Evolutionary conservation across 2,329 filamentous ascomycete species (phyloP).

Genomic region (Beauveria varroae): DNA sequence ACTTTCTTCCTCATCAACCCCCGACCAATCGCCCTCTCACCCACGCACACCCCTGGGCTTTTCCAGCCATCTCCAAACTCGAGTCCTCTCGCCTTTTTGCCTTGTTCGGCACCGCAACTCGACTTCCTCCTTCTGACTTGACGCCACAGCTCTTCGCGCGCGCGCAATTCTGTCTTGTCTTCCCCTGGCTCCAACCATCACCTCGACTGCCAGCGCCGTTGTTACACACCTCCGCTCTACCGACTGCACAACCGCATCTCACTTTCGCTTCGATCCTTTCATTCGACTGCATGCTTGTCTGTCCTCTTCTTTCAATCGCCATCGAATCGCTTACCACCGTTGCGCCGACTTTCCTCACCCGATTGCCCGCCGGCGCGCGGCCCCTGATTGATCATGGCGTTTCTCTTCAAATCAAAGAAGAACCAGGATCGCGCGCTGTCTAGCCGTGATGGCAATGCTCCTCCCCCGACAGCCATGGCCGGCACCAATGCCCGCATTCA

Average conservation of each 20-base stretch:
- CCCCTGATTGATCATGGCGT: constrained; percentile 56
- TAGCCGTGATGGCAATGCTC: constrained; percentile 45
- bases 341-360: constrained; percentile 14
- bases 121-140: not conserved
- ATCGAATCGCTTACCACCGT: constrained; percentile 13
- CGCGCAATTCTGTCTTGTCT: not conserved
- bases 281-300: not conserved
- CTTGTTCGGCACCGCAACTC: not conserved
- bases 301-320: constrained; percentile 1
- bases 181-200: constrained; percentile 6
- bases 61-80: constrained; percentile 37
- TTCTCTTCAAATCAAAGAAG: constrained; percentile 79
- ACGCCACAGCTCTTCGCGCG: not conserved
- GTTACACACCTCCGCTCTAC: not conserved
- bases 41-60: not conserved
- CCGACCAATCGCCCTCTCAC: not conserved
- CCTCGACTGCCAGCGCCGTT: not conserved
- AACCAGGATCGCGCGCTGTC: constrained; percentile 55
- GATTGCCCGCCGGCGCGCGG: constrained; percentile 28
- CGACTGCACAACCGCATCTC: not conserved
- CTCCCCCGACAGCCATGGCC: constrained; percentile 42
- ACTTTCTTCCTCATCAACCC: not conserved
- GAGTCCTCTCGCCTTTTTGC: constrained; percentile 16
- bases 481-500: constrained; percentile 37
- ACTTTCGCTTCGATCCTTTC: not conserved